Evolutionary conservation across 192 early-diverging fungal species (phyloP), one percentile per base, ranked within the genome.

Genomic region (Linnemannia hyalina): DNA sequence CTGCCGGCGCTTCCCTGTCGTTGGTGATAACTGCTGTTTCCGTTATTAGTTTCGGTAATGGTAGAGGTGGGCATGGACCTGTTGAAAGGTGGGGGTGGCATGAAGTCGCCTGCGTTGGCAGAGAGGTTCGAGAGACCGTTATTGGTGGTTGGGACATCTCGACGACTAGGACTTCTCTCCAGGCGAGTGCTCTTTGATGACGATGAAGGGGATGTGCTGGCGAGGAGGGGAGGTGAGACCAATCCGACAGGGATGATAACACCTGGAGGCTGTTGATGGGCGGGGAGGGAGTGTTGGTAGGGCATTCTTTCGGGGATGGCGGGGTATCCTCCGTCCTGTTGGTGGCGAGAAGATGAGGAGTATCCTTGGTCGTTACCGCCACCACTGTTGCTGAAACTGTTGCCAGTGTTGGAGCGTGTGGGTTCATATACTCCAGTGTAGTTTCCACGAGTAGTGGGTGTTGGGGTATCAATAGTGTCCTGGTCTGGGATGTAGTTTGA

Each of bases 261-360:
- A 26, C 84, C 84, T 70, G 72, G 84, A 10, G 84, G 84, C 40
- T 86, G 84, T 23, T 86, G 84, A 47, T 86, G 84, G 3, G 84
- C 84, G 2, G 84, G 84, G 32, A 86, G 38, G 8, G 84, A 86
- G 57, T 86, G 84, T 29, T 86, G 84, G 40, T 86, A 86, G 0
- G 84, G 84, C 0, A 78, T 73, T 11, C 84, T n/a, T 29, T 86
- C 84, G 5, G 63, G 46, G 11, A 13, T 26, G 6, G 76, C 41
- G 0, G 76, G 18, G 38, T 63, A 32, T 44, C 65, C 42, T 13
- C 74, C 32, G 42, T 42, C 35, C 35, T 65, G 63, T 71, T 71
- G 40, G 0, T 26, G 36, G 22, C 71, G 57, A 65, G 54, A 23
- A 18, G 49, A 18, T 3, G 49, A 22, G 49, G 49, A 22, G 16